phyloP scores from a whole-genome alignment of 1,284 basidiomycete species.

The Sparassis latifolia region DNA sequence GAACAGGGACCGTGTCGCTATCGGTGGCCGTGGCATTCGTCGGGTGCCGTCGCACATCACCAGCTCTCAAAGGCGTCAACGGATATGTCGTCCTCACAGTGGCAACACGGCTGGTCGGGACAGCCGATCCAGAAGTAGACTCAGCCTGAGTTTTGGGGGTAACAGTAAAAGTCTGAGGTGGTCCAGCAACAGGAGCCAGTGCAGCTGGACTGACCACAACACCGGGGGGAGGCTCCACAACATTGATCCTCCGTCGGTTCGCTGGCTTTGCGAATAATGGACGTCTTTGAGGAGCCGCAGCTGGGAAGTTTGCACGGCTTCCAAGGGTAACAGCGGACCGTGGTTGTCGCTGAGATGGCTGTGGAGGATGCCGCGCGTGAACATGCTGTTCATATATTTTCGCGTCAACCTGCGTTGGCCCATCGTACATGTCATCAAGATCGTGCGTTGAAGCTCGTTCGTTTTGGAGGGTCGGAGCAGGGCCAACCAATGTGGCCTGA shows the following conservation, averaged over 20 bases:
- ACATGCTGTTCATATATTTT: background rate
- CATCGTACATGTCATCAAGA: background rate
- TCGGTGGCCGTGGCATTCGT: background rate
- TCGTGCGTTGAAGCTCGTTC: background rate
- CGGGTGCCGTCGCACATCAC: background rate
- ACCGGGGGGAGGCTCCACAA: background rate
- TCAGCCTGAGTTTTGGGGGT: too few relatives aligned
- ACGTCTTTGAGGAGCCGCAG: background rate
- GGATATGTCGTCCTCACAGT: background rate
- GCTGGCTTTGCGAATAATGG: background rate
- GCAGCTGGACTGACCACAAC: background rate
- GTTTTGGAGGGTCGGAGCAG: conserved; percentile 8
- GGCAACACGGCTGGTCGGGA: too few relatives aligned
- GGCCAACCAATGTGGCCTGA: conserved; percentile 17
- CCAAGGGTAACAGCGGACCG: too few relatives aligned
- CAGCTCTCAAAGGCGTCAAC: background rate
- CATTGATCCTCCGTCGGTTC: background rate
- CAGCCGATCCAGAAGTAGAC: too few relatives aligned
- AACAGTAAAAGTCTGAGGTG: too few relatives aligned
- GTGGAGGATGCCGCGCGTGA: background rate
- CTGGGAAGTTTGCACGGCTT: too few relatives aligned
- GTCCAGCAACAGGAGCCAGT: too few relatives aligned
- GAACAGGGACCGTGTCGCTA: conserved; percentile 6
- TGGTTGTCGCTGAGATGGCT: too few relatives aligned
- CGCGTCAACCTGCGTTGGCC: background rate